Base-by-base conservation (phyloP, 495 filamentous ascomycete genomes). In the Penicillium goetzii region DNA sequence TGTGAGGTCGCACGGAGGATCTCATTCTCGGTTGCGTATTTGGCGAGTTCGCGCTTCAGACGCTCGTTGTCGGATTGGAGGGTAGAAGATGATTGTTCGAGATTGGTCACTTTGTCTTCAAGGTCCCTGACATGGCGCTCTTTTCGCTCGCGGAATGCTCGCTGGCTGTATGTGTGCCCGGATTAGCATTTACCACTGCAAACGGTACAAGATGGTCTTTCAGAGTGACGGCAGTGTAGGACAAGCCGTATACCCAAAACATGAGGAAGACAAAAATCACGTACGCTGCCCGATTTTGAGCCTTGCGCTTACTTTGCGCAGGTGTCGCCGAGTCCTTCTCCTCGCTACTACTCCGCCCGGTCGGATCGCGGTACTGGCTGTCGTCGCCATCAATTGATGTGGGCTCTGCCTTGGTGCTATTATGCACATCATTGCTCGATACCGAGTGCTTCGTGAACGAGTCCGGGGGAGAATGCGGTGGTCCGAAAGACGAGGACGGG, bases 101-200 rank as follows among this genome's bases (percentile, higher is more conserved):
- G 83, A 56, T 82, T 84, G 58, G 85, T 88, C 40, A 97, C 88
- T 70, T 96, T 95, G 55, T 86, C 83, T 77, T 98, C 94, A 33
- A 98, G 89, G 58, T 97, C 92, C 73, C 91, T 91, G 53, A 97
- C 92, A 68, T 96, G 93, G 47, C 89, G 87, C 73, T 97, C 95
- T 77, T 97, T 99, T 65, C 95, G 90, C 74, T 99, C 95, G 60
- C 95, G 92, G 74, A 97, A 99, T 51, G 95, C 95, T 70, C 95
- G 89, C 80, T 99, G 95, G 34, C 94, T 97, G 62, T 58, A 59
- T 32, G 30, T 17, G 17, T 10, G 36, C 0, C 4, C 30, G 55
- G 23, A 54, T 66, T 52, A 68, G 60, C 51, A 14, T 19, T 54
- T 25, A 1, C 8, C 28, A 10, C 51, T 14, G 8, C 21, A 28